Evolutionary conservation across 2,329 filamentous ascomycete genomes (phyloP), one percentile per base, ranked within the genome.

Genomic region (Fusarium marasasianum): DNA sequence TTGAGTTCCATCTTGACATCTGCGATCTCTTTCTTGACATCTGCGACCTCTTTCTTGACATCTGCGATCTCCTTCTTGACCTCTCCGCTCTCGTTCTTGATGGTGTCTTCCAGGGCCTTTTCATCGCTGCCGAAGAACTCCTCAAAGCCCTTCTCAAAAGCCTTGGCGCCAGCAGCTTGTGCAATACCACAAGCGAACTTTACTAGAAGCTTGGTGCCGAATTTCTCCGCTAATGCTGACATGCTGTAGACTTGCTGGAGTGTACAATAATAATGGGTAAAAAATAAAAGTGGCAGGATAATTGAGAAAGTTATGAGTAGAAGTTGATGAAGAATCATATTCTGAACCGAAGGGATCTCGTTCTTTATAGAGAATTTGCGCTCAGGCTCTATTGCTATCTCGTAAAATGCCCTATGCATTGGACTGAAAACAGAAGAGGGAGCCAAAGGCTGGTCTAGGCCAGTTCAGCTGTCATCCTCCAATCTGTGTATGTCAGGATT

Each of bases 111-210:
- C 24, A 26, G 24, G 24, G 24, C 24, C 24, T 26, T 26, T 26
- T 26, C 24, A 26, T 26, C 24, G 44, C 44, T 47, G 24, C 44
- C 44, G 3, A 47, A 47, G 1, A 29, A 5, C 6, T 47, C 44
- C 24, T 26, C 44, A 1, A 47, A 4, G 18, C 44, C 44, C 24
- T 47, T 29, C 12, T 47, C 44, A 7, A 47, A 7, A 5, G 6
- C 44, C 12, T 26, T 47, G 1, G 1, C 4, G 2, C 44, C 44
- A 47, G 44, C 44, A 3, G 24, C 24, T 0, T 0, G 0, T 5
- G 44, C 44, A 5, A 47, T 26, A 0, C 44, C 44, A 29, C 44
- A 47, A 5, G 44, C 44, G 29, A 47, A 47, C 4, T 47, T 47
- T 7, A 29, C 12, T 3, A 47, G 44, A 47, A 47, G 44, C 24